Percentiles rank a stretch among this genome's conserved stretches.
Conservation (phyloP, 352 stramenopile genomes). For the Phytophthora pini region DNA sequence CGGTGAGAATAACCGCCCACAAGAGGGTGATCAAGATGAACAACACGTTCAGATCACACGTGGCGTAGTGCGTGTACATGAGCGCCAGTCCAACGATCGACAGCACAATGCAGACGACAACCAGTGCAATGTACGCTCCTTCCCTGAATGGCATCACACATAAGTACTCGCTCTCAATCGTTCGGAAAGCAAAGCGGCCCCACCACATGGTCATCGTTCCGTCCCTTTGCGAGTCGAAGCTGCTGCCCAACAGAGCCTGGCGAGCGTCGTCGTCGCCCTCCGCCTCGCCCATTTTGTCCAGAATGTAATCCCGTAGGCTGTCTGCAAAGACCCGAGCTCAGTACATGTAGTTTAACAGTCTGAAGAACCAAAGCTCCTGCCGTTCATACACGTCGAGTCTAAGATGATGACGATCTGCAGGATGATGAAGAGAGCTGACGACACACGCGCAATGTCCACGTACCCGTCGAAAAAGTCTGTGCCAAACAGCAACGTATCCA, state of each 20-base stretch:
- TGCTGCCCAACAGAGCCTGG: conserved; percentile 48
- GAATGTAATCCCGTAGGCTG: conserved; percentile 66
- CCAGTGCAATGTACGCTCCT: conserved; percentile 54
- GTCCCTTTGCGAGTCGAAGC: conserved; percentile 32
- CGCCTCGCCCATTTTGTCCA: conserved; percentile 73
- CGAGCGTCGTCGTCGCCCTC: conserved; percentile 62
- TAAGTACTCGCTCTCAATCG: not conserved
- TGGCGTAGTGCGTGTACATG: conserved; percentile 61
- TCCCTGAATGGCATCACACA: conserved; percentile 45
- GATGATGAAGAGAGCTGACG: conserved; percentile 71
- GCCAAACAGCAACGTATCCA: not conserved
- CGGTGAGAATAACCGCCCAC: conserved; percentile 47
- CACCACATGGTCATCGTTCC: conserved; percentile 35
- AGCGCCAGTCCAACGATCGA: conserved; percentile 52
- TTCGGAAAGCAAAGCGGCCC: not conserved
- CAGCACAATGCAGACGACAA: conserved; percentile 42
- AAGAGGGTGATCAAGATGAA: conserved; percentile 71
- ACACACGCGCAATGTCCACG: conserved; percentile 61
- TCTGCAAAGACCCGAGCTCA: conserved; percentile 37
- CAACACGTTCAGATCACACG: conserved; percentile 57
- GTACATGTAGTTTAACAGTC: not conserved
- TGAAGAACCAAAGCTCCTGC: not conserved
- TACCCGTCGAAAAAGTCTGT: conserved; percentile 77
- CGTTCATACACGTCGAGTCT: conserved; percentile 65
- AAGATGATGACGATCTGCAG: conserved; percentile 86